These are phyloP conservation scores for Darksidea phi DNA, from an alignment of 495 filamentous ascomycete species.

Conservation along the genomic window DNA sequence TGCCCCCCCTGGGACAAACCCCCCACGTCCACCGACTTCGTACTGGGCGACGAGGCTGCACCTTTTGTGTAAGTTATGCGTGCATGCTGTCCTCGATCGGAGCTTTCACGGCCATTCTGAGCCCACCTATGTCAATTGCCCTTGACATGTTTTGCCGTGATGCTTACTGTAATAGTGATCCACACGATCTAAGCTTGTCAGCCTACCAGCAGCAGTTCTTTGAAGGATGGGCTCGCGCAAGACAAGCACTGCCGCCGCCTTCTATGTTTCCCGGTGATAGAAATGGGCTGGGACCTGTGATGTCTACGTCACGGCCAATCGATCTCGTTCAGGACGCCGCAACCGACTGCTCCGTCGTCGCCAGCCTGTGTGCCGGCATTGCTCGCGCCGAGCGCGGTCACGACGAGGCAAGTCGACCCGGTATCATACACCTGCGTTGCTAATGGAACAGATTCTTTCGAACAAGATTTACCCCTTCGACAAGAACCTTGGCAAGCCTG, in stretches of 20 bases:
- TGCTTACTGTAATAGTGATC: conserved; percentile 56
- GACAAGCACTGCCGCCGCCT: conserved; percentile 52
- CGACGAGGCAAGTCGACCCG: conserved; percentile 49
- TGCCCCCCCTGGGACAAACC: conserved; percentile 78
- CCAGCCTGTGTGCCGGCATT: conserved; percentile 82
- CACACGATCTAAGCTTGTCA: conserved; percentile 67
- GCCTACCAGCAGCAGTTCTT: conserved; percentile 67
- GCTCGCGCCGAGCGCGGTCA: conserved; percentile 63
- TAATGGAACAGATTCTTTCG: conserved; percentile 56
- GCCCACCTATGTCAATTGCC: too few relatives aligned
- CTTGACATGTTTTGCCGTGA: too few relatives aligned
- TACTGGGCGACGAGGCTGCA: conserved; percentile 40
- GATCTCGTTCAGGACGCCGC: conserved; percentile 93
- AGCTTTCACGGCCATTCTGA: conserved; percentile 17
- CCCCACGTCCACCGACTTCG: conserved; percentile 58
- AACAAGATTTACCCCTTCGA: conserved; percentile 74
- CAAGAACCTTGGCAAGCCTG: conserved; percentile 52
- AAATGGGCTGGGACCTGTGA: conserved; percentile 48
- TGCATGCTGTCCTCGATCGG: not conserved
- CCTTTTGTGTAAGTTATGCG: conserved; percentile 55
- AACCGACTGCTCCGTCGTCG: conserved; percentile 95
- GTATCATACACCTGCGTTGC: conserved; percentile 4
- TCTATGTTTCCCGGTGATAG: conserved; percentile 33
- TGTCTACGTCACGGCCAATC: conserved; percentile 54
- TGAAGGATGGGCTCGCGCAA: conserved; percentile 75